Base-by-base conservation (phyloP, 116 monocot species). In the Posidonia oceanica region DNA sequence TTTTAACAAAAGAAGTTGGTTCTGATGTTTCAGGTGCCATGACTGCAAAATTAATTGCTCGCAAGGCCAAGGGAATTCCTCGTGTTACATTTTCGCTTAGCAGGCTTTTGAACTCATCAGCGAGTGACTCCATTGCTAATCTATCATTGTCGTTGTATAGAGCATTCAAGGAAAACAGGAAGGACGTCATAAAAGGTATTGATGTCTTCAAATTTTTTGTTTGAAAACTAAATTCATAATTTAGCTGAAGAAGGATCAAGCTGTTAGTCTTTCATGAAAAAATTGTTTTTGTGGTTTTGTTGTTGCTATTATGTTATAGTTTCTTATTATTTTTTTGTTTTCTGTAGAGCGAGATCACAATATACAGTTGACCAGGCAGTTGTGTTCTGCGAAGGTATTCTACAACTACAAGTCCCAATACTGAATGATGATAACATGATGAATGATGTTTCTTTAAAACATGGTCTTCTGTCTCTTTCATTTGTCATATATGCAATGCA, bases 1-100 rank as follows among this genome's bases (percentile, higher is more conserved):
- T 42, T 0, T 42, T 42, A 42, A 42, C 42, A 42, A 42, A 42
- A 42, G 7, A 42, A n/a, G 7, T 13, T n/a, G 15, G 15, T 68
- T 63, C 39, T 39, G 12, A 17, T 61, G 22, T 74, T 72, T 73
- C 82, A 87, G 78, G 73, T 67, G 23, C 37, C 7, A 17, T 44
- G 21, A 53, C 64, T 71, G 78, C 76, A 66, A 88, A 78, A 54
- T 59, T 88, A 57, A 71, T 76, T 71, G 84, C 80, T 69, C 83
- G 51, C 71, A 83, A 85, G 78, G 80, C 78, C 7, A 88, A 85
- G 74, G 85, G 88, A 70, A 66, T 88, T 22, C 88, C 88, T 67
- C 68, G 75, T 23, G 76, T 88, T 62, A 80, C 80, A 65, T 52
- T 85, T 59, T 41, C 70, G 39, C 88, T 85, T 52, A 66, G 74